phyloP scores from a whole-genome alignment of 2,329 filamentous ascomycete genomes.

The Tetracladium maxilliforme region DNA sequence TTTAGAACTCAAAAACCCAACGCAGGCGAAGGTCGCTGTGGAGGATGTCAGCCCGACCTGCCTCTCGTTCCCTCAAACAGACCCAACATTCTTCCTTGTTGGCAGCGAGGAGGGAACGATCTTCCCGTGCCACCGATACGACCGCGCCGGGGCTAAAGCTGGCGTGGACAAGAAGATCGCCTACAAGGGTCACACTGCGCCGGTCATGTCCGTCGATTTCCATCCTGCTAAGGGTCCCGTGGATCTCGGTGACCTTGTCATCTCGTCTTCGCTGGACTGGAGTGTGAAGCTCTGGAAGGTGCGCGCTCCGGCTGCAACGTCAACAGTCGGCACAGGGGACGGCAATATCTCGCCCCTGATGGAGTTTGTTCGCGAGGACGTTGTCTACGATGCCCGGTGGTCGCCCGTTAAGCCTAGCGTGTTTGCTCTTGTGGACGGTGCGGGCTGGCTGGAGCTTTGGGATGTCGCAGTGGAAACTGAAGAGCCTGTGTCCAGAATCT shows the following conservation, averaged over 20 bases:
- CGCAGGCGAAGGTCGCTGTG: conserved; percentile 73
- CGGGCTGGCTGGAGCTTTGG: conserved; percentile 86
- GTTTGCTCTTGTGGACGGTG: conserved; percentile 88
- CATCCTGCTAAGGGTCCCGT: conserved; percentile 85
- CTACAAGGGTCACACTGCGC: conserved; percentile 82
- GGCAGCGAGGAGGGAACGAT: conserved; percentile 95
- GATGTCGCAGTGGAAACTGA: conserved; percentile 87
- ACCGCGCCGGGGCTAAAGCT: conserved; percentile 91
- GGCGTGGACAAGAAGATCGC: conserved; percentile 80
- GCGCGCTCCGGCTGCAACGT: conserved; percentile 61
- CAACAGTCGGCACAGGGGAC: conserved; percentile 32
- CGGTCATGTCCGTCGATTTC: conserved; percentile 92
- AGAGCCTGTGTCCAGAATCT: conserved; percentile 72
- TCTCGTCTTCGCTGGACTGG: conserved; percentile 92
- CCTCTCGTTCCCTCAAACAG: conserved; percentile 85
- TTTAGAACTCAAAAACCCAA: conserved; percentile 73
- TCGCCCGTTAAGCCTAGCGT: conserved; percentile 87
- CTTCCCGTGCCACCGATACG: conserved; percentile 92
- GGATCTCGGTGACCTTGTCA: conserved; percentile 83
- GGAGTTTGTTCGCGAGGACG: conserved; percentile 85
- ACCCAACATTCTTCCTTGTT: conserved; percentile 94
- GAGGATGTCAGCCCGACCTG: conserved; percentile 92
- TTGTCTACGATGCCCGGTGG: conserved; percentile 94
- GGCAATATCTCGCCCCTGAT: conserved; percentile 58
- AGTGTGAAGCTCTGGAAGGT: conserved; percentile 96